Percentiles rank a stretch among this genome's conserved stretches.
phyloP scores from a whole-genome alignment of 176 grass and related monocot species.

The Luzula sylvatica region DNA sequence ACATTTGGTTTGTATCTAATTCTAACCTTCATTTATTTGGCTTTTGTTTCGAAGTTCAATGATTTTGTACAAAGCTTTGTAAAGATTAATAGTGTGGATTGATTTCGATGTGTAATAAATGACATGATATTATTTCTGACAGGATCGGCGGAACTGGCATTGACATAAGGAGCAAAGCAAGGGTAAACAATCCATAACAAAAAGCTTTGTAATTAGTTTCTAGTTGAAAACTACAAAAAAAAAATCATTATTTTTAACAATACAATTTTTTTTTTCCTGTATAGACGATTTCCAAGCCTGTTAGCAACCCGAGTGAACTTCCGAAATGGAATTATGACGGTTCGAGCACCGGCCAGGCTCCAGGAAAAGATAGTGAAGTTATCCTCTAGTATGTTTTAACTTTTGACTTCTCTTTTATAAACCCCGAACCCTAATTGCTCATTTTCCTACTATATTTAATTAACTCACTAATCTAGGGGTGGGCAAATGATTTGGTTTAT shows the following conservation, averaged over 20 bases:
- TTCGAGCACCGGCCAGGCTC: slow-evolving; percentile 88
- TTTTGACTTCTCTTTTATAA: background rate
- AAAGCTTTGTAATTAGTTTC: background rate
- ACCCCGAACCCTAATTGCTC: background rate
- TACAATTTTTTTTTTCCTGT: slow-evolving; percentile 8
- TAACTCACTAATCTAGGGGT: no score
- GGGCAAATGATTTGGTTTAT: no score
- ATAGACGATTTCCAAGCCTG: slow-evolving; percentile 65
- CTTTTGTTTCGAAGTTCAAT: background rate
- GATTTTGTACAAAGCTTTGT: no score
- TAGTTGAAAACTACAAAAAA: background rate
- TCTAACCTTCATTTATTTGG: background rate
- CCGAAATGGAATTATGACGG: slow-evolving; percentile 99
- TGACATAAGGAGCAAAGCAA: slow-evolving; percentile 92
- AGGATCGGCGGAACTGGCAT: slow-evolving; percentile 84
- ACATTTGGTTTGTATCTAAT: slow-evolving; percentile 40
- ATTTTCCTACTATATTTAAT: no score
- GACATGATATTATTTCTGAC: slow-evolving; percentile 9
- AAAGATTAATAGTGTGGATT: no score
- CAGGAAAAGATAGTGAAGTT: slow-evolving; percentile 73
- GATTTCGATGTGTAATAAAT: background rate
- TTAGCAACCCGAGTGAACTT: slow-evolving; percentile 60
- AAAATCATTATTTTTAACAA: background rate
- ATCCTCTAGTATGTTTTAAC: slow-evolving; percentile 49
- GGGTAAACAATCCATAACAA: slow-evolving; percentile 18